Percentiles rank a stretch among this genome's conserved stretches.
Conservation (phyloP, 2,329 filamentous ascomycete species). For the Calonectria crousiana region DNA sequence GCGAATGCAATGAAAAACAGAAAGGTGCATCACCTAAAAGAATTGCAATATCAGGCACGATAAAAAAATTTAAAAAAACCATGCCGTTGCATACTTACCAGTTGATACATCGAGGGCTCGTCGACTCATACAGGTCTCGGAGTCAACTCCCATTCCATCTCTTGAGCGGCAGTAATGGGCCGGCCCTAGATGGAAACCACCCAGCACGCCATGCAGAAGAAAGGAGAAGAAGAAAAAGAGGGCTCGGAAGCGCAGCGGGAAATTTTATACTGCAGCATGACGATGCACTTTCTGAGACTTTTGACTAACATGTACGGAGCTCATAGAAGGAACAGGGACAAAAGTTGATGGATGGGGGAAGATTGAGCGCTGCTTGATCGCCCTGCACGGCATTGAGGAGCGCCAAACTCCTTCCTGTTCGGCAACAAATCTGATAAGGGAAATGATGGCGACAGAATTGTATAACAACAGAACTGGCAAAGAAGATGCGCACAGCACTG, state of each 20-base stretch:
- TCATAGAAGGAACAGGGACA: background rate
- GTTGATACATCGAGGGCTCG: background rate
- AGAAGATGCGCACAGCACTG: background rate
- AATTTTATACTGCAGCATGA: background rate
- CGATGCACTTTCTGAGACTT: background rate
- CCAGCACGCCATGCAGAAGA: background rate
- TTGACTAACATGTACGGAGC: background rate
- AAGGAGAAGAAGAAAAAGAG: background rate
- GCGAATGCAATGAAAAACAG: constrained; percentile 6
- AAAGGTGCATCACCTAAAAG: background rate
- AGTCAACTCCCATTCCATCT: background rate
- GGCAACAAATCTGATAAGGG: background rate
- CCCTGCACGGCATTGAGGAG: no score
- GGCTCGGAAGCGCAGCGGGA: no score
- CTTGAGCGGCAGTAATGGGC: background rate
- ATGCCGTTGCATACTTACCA: background rate
- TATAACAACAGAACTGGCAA: background rate
- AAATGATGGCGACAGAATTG: background rate
- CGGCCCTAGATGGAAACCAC: background rate
- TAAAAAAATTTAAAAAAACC: no score
- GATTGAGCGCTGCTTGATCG: no score
- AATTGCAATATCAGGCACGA: background rate
- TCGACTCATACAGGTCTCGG: background rate
- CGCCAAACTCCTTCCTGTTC: background rate
- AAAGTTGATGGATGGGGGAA: background rate